These are phyloP conservation scores for Capsicum chinense DNA, from an alignment of 257 asterid species.

Conservation along the genomic window DNA sequence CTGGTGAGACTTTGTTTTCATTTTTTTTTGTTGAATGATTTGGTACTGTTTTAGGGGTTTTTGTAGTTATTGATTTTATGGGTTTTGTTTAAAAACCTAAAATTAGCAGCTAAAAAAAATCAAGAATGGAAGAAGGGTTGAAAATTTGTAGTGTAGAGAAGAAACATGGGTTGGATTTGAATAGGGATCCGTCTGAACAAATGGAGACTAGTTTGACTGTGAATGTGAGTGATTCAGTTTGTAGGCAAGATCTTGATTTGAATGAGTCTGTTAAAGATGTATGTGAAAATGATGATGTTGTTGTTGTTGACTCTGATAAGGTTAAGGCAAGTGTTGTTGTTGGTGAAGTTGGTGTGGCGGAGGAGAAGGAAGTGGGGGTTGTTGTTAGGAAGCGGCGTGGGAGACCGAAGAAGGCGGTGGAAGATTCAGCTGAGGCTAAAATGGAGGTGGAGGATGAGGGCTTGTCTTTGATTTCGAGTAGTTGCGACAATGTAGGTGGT, in stretches of 20 bases:
- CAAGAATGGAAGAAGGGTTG: slow-evolving; percentile 43
- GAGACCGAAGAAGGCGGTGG: slow-evolving; percentile 19
- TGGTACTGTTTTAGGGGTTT: slow-evolving; percentile 16
- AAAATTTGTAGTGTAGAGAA: slow-evolving; percentile 32
- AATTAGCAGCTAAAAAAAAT: background rate
- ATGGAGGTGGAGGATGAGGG: background rate
- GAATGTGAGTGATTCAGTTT: slow-evolving; percentile 28
- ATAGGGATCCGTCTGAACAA: slow-evolving; percentile 38
- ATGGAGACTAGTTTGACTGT: slow-evolving; percentile 28
- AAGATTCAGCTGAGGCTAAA: background rate
- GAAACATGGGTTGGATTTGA: slow-evolving; percentile 43
- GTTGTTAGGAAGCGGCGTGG: slow-evolving; percentile 2
- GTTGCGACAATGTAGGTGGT: slow-evolving; percentile 26
- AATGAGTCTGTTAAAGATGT: slow-evolving; percentile 11
- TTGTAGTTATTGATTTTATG: background rate
- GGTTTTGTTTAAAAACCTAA: background rate
- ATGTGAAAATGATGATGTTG: slow-evolving; percentile 19
- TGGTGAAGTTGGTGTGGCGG: slow-evolving; percentile 4
- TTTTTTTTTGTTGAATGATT: background rate
- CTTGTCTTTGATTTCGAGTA: background rate
- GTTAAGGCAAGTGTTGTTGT: slow-evolving; percentile 8
- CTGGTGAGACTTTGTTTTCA: background rate
- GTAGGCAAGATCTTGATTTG: slow-evolving; percentile 27
- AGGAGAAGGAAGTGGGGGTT: background rate
- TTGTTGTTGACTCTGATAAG: slow-evolving; percentile 9